Base-by-base conservation (phyloP, 257 asterid species). In the Rhazya stricta region DNA sequence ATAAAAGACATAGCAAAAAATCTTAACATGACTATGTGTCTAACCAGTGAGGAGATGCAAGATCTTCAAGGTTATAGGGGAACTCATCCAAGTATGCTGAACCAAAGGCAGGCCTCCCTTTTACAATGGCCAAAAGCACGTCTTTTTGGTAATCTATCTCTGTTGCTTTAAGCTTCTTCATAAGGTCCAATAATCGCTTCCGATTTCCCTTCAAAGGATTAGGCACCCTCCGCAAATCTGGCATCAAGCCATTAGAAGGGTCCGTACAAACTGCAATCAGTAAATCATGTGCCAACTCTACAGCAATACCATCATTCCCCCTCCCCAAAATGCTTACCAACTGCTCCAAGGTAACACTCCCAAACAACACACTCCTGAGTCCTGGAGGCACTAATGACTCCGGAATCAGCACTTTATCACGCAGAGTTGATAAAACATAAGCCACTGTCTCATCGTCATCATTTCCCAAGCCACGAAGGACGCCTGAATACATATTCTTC, bases 231-330 rank as follows among this genome's bases (percentile, higher is more conserved):
- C 83, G 83, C 83, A 79, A 80, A 86, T 88, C 96, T 0, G 97
- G 97, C 95, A 94, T 91, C 90, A 94, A 85, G 60, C 98, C 98
- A 79, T 94, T 94, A 30, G 68, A 83, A 75, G 97, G 93, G 79
- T 94, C 84, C 25, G 91, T 88, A 73, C 97, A 94, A 63, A 84
- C 97, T 81, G 51, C 81, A 79, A 89, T 56, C 82, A 94, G 81
- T 78, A 94, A 89, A 53, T 73, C 77, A 45, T 89, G 86, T 13
- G 95, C 97, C 84, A 94, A 76, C 74, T 85, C 90, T 11, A 90
- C 89, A 69, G 89, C 93, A 70, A 82, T 78, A 43, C 79, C 89
- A 41, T 85, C 89, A 76, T 81, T 88, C n/a, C 77, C 82, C 83
- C 85, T 84, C 80, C 93, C 97, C 0, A 96, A 89, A 86, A 94